phyloP scores from a whole-genome alignment of 2,329 filamentous ascomycete genomes.

The Phaeophleospora eucalypticola region DNA sequence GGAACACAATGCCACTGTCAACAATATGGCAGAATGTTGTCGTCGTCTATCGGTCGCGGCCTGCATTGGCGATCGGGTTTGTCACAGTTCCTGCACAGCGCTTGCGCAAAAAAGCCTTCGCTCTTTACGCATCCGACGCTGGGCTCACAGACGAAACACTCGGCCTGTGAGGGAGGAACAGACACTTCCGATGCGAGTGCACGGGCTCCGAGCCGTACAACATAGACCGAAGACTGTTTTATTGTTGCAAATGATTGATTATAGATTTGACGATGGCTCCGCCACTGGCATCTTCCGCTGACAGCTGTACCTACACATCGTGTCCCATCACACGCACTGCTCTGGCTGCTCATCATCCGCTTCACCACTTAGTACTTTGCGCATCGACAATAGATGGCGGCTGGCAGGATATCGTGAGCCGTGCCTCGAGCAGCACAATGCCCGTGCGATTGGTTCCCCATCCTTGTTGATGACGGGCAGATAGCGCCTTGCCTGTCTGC shows the following conservation, averaged over 20 bases:
- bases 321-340: too few relatives aligned
- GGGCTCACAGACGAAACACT: constrained; percentile 11
- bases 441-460: constrained; percentile 9
- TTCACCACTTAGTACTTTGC: too few relatives aligned
- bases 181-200: too few relatives aligned
- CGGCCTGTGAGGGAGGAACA: too few relatives aligned
- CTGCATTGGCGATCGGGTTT: constrained; percentile 8
- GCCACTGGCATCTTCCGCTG: neutral
- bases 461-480: neutral
- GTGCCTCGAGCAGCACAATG: constrained; percentile 14
- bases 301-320: neutral
- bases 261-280: too few relatives aligned
- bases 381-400: constrained; percentile 14
- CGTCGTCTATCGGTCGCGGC: neutral
- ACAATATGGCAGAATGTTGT: too few relatives aligned
- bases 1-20: too few relatives aligned
- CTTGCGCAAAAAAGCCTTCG: constrained; percentile 8
- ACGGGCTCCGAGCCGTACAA: too few relatives aligned
- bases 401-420: constrained; percentile 17
- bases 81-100: constrained; percentile 16
- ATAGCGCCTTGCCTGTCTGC: neutral
- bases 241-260: too few relatives aligned
- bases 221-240: too few relatives aligned
- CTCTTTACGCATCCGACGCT: constrained; percentile 4
- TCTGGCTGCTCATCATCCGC: too few relatives aligned